Percentiles rank a stretch among this genome's conserved stretches.
phyloP scores from a whole-genome alignment of 2,329 filamentous ascomycete genomes.

The Beauveria pseudobassiana region DNA sequence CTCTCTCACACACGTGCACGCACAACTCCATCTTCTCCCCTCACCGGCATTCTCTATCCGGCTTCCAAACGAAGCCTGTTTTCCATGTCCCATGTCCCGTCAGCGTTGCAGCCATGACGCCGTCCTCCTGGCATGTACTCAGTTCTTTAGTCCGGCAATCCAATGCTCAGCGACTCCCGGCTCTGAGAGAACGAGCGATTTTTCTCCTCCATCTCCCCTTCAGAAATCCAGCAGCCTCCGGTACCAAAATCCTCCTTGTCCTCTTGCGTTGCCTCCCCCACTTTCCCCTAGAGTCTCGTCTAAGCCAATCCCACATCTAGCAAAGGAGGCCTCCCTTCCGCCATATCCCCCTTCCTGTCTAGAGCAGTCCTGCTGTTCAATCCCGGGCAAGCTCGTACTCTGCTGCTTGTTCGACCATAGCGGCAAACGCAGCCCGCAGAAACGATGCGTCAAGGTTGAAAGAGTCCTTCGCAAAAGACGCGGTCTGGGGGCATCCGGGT shows the following conservation, averaged over 20 bases:
- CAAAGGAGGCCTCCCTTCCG: slow-evolving; percentile 1
- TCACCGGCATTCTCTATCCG: not conserved
- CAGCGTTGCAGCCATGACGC: not conserved
- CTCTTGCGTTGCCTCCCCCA: not conserved
- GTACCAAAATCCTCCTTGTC: not conserved
- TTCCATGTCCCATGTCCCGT: not conserved
- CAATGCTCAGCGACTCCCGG: slow-evolving; percentile 49
- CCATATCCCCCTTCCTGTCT: not conserved
- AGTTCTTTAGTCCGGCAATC: slow-evolving; percentile 55
- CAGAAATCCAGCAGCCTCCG: not conserved
- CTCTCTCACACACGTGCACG: not conserved
- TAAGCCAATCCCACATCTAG: not conserved
- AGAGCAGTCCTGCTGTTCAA: not conserved
- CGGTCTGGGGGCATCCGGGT: not conserved
- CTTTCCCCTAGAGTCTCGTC: not conserved
- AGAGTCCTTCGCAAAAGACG: not conserved
- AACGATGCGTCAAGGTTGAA: not conserved
- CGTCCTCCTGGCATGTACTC: slow-evolving; percentile 41
- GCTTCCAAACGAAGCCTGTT: not conserved
- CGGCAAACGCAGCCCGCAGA: not conserved
- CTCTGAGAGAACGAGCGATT: slow-evolving; percentile 54
- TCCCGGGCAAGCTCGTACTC: not conserved
- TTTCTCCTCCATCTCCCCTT: slow-evolving; percentile 7
- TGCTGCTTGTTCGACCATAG: not conserved
- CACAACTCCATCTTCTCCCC: not conserved